Conservation (phyloP, 495 filamentous ascomycete genomes). For the Tuber indicum region DNA sequence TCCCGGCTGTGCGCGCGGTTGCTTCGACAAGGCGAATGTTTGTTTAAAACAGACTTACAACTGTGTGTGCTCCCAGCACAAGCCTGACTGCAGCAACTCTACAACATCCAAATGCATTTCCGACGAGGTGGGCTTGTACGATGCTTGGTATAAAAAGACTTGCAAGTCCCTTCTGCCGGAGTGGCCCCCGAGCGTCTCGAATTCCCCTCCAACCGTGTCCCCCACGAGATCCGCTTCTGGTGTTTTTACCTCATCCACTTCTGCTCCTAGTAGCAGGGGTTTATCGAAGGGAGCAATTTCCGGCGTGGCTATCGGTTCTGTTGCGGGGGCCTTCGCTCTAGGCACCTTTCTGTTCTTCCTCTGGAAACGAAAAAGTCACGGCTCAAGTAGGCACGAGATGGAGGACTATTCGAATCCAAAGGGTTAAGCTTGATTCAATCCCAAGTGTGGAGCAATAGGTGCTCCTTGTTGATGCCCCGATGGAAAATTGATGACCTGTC, state of each 20-base stretch:
- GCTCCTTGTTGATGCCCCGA: not conserved
- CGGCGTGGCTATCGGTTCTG: not conserved
- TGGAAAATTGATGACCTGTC: not conserved
- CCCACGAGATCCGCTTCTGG: not conserved
- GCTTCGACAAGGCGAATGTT: constrained; percentile 1
- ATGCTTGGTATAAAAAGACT: constrained; percentile 6
- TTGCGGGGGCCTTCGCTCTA: not conserved
- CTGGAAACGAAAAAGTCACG: not conserved
- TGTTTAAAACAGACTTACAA: constrained; percentile 1
- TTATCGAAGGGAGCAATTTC: not conserved
- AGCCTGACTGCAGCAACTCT: not conserved
- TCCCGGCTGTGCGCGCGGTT: constrained; percentile 2
- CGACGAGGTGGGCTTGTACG: not conserved
- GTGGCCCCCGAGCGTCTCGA: not conserved
- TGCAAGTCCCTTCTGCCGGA: not conserved
- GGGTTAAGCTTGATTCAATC: not conserved
- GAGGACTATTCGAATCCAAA: not conserved
- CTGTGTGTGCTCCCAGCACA: constrained; percentile 9
- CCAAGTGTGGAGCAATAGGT: not conserved
- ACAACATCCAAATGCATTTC: not conserved
- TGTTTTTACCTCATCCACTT: too few relatives aligned
- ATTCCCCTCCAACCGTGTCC: too few relatives aligned
- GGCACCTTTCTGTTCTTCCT: not conserved
- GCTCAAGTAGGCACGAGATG: not conserved
- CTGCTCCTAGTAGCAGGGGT: too few relatives aligned